phyloP scores from a whole-genome alignment of 768 basidiomycete species.

The Lactarius pseudohatsudake region DNA sequence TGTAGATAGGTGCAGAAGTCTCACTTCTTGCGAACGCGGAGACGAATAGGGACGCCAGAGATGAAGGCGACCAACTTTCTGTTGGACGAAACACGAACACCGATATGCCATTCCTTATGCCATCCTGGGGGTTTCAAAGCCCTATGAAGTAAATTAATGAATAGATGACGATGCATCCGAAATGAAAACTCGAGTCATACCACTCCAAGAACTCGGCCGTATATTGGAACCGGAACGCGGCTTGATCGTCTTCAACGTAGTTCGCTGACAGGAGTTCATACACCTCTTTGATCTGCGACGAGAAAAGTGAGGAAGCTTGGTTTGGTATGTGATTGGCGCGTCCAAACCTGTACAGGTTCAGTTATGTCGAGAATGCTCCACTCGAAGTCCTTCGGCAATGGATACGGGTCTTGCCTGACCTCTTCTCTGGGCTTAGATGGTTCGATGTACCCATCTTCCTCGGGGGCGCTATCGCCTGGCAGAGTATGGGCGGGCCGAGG shows the following conservation, averaged over 20 bases:
- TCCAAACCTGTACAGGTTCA: slow-evolving; percentile 66
- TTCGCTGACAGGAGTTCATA: slow-evolving; percentile 88
- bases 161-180: not conserved
- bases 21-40: slow-evolving; percentile 85
- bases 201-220: slow-evolving; percentile 92
- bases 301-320: slow-evolving; percentile 13
- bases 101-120: slow-evolving; percentile 91
- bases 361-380: slow-evolving; percentile 84
- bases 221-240: slow-evolving; percentile 96
- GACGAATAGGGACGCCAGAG: slow-evolving; percentile 82
- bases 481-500: slow-evolving; percentile 15
- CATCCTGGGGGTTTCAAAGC: slow-evolving; percentile 94
- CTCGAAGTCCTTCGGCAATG: slow-evolving; percentile 88
- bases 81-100: slow-evolving; percentile 86
- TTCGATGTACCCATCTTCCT: slow-evolving; percentile 88
- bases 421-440: slow-evolving; percentile 70
- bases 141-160: slow-evolving; percentile 47
- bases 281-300: slow-evolving; percentile 79
- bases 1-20: slow-evolving; percentile 33
- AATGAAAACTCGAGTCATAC: slow-evolving; percentile 41
- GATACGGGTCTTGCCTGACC: slow-evolving; percentile 85
- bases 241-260: slow-evolving; percentile 96
- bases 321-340: not conserved
- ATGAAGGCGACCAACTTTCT: slow-evolving; percentile 97
- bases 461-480: slow-evolving; percentile 60